A percentile compares a stretch with the other conserved stretches of the same genome.
These are phyloP conservation scores for Sphagnurus paluster DNA, from an alignment of 1,284 basidiomycete genomes.

Conservation along the genomic window DNA sequence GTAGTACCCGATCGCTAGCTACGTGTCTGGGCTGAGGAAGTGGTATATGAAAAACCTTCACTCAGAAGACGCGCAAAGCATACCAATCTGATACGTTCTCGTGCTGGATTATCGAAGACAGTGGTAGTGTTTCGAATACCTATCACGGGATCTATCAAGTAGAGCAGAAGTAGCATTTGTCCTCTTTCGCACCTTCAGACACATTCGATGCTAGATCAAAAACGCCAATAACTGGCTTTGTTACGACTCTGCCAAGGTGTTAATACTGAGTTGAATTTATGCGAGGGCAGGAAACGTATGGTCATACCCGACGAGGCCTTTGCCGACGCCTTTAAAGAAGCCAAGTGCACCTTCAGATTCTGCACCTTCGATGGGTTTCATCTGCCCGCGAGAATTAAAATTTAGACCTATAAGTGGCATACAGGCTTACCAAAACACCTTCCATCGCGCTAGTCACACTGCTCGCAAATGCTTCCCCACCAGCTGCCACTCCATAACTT, in stretches of 20 bases:
- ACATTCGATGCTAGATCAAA: constrained; percentile 97
- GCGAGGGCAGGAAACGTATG: constrained; percentile 1
- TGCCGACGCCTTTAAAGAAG: constrained; percentile 98
- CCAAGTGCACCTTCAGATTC: constrained; percentile 93
- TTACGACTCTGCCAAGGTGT: constrained; percentile 65
- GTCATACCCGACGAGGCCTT: constrained; percentile 92
- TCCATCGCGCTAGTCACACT: constrained; percentile 96
- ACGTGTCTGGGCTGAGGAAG: constrained; percentile 76
- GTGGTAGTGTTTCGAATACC: constrained; percentile 98
- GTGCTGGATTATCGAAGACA: constrained; percentile 91
- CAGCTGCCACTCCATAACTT: constrained; percentile 92
- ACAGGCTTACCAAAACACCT: constrained; percentile 78
- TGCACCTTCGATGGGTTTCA: constrained; percentile 96
- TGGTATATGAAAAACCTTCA: not conserved
- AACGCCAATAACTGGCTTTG: constrained; percentile 96
- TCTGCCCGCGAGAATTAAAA: constrained; percentile 38
- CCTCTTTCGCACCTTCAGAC: constrained; percentile 71
- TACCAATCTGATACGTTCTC: constrained; percentile 86
- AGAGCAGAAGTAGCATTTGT: not conserved
- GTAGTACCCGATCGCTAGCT: constrained; percentile 82
- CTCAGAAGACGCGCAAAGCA: constrained; percentile 25
- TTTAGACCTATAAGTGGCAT: not conserved
- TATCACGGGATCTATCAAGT: constrained; percentile 26
- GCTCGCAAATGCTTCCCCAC: constrained; percentile 91
- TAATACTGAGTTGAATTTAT: constrained; percentile 7